Evolutionary conservation across 495 filamentous ascomycete genomes (phyloP).

Genomic region (Haplographium delicatum): DNA sequence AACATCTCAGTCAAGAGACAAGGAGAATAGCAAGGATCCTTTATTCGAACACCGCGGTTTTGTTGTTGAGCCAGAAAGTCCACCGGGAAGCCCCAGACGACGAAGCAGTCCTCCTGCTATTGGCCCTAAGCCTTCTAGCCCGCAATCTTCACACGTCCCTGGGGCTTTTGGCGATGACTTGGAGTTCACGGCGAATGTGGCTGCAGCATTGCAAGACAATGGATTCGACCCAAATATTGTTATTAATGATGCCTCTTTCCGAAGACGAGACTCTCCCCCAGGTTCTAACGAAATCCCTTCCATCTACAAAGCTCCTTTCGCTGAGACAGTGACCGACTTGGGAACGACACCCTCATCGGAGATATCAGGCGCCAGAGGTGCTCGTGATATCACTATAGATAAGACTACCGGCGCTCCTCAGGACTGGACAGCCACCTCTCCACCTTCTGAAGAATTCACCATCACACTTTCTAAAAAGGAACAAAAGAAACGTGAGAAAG

Average conservation of each 20-base stretch:
- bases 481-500: slow-evolving; percentile 32
- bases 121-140: slow-evolving; percentile 16
- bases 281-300: slow-evolving; percentile 44
- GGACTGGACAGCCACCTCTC: slow-evolving; percentile 20
- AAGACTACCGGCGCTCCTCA: slow-evolving; percentile 17
- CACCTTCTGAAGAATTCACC: slow-evolving; percentile 21
- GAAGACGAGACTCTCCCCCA: slow-evolving; percentile 58
- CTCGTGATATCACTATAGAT: slow-evolving; percentile 16
- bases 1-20: slow-evolving; percentile 18
- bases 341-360: slow-evolving; percentile 15
- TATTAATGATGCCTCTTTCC: slow-evolving; percentile 58
- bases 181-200: slow-evolving; percentile 64
- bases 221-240: slow-evolving; percentile 71
- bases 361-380: neutral
- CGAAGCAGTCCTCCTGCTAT: slow-evolving; percentile 13
- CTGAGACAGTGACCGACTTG: slow-evolving; percentile 37
- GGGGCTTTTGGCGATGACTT: slow-evolving; percentile 54
- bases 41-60: slow-evolving; percentile 22
- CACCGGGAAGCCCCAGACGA: neutral
- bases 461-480: slow-evolving; percentile 30
- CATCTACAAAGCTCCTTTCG: slow-evolving; percentile 42
- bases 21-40: slow-evolving; percentile 19
- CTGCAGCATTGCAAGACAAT: slow-evolving; percentile 59
- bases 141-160: slow-evolving; percentile 33
- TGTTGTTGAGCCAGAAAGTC: slow-evolving; percentile 21